Conservation (phyloP, 2,329 filamentous ascomycete species). For the Trichophyton equinum region DNA sequence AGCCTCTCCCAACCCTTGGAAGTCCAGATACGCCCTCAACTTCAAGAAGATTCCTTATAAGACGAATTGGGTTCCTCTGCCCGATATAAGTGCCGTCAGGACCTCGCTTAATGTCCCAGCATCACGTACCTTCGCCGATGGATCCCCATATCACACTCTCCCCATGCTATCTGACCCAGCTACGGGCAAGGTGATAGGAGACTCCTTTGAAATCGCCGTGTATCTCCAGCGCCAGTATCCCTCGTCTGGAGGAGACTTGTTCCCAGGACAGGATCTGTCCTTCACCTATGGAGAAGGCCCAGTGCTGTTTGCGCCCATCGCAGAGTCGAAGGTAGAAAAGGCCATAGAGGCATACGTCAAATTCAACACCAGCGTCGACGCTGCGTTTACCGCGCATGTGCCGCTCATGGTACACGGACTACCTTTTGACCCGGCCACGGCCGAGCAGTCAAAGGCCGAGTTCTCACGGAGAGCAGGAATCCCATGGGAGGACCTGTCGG, state of each 20-base stretch:
- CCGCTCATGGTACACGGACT: slow-evolving; percentile 32
- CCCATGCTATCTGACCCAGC: slow-evolving; percentile 42
- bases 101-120: slow-evolving; percentile 35
- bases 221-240: slow-evolving; percentile 41
- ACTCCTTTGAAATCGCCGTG: slow-evolving; percentile 54
- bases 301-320: slow-evolving; percentile 37
- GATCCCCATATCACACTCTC: slow-evolving; percentile 47
- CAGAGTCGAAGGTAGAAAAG: background rate
- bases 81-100: slow-evolving; percentile 41
- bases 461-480: slow-evolving; percentile 39
- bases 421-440: slow-evolving; percentile 41
- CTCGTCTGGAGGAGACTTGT: background rate
- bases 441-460: slow-evolving; percentile 34
- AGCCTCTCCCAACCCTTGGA: slow-evolving; percentile 41
- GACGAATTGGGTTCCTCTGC: slow-evolving; percentile 43
- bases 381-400: slow-evolving; percentile 38
- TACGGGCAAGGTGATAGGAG: slow-evolving; percentile 39
- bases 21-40: slow-evolving; percentile 37
- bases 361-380: slow-evolving; percentile 46
- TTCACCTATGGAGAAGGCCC: slow-evolving; percentile 22
- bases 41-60: slow-evolving; percentile 38
- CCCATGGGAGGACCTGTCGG: slow-evolving; percentile 29
- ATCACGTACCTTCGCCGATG: slow-evolving; percentile 44
- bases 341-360: slow-evolving; percentile 31
- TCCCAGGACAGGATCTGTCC: background rate